phyloP scores from a whole-genome alignment of 768 basidiomycete species.

The Rickenella mellea region DNA sequence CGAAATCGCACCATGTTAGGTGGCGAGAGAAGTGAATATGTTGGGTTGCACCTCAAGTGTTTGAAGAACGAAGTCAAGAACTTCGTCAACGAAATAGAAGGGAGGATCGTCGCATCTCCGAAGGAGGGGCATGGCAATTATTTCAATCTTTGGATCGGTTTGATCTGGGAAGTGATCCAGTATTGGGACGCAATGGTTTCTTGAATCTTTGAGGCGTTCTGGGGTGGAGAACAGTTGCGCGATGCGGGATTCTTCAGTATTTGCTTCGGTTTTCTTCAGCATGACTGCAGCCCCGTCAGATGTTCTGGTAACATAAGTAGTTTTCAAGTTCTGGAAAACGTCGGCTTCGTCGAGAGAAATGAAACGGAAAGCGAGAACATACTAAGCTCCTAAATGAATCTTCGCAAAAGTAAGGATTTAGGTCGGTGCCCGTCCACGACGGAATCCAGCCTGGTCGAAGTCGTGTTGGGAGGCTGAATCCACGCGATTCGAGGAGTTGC shows the following conservation, averaged over 20 bases:
- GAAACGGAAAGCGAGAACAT: too few relatives aligned
- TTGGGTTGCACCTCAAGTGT: constrained; percentile 5
- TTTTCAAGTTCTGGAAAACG: too few relatives aligned
- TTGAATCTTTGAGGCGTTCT: background rate
- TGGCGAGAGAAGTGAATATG: background rate
- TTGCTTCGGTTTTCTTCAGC: too few relatives aligned
- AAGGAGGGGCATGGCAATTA: constrained; percentile 28
- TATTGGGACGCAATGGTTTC: constrained; percentile 9
- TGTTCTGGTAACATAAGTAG: too few relatives aligned
- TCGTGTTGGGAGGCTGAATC: background rate
- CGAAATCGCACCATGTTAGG: background rate
- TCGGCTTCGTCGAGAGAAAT: too few relatives aligned
- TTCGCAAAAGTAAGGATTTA: background rate
- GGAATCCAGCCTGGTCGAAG: background rate
- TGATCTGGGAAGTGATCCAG: constrained; percentile 15
- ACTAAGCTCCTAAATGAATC: too few relatives aligned
- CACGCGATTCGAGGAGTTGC: background rate
- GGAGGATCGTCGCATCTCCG: constrained; percentile 26
- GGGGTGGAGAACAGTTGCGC: background rate
- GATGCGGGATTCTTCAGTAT: constrained; percentile 1
- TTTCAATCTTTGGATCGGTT: constrained; percentile 3
- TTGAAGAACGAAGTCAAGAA: constrained; percentile 8
- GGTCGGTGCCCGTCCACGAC: background rate
- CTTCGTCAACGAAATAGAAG: constrained; percentile 12
- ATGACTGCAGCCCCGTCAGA: too few relatives aligned